Evolutionary conservation across 2,329 filamentous ascomycete species (phyloP).

Genomic region (Botryotinia narcissicola): DNA sequence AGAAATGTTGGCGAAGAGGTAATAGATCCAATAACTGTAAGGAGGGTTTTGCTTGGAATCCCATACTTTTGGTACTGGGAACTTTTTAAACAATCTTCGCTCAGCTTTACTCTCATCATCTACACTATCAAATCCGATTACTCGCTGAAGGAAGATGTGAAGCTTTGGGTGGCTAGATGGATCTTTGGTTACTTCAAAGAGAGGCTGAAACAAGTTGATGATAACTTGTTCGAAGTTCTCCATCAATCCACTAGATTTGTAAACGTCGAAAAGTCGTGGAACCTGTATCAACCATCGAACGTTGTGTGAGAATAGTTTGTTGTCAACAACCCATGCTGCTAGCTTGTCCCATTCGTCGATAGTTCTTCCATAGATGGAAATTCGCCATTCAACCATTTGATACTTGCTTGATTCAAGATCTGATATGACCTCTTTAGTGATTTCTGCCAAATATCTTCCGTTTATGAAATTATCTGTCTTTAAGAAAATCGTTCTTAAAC

Average conservation of each 20-base stretch:
- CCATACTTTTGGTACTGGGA: conserved; percentile 87
- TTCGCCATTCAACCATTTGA: conserved; percentile 99
- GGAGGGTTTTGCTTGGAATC: conserved; percentile 91
- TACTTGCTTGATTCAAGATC: conserved; percentile 99
- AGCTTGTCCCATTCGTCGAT: conserved; percentile 97
- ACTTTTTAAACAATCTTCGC: conserved; percentile 91
- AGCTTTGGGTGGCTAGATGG: conserved; percentile 86
- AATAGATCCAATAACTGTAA: conserved; percentile 99
- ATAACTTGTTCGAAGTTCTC: conserved; percentile 87
- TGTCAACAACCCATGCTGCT: conserved; percentile 94
- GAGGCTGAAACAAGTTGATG: conserved; percentile 84
- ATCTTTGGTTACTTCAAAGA: conserved; percentile 91
- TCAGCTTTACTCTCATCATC: conserved; percentile 98
- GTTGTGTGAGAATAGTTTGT: conserved; percentile 97
- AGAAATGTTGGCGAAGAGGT: conserved; percentile 89
- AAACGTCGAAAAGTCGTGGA: conserved; percentile 91
- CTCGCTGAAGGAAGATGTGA: conserved; percentile 89
- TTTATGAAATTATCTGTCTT: conserved; percentile 99
- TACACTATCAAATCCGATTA: conserved; percentile 96
- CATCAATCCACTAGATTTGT: conserved; percentile 86
- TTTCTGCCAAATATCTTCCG: conserved; percentile 92
- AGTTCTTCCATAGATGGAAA: conserved; percentile 91
- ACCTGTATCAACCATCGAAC: conserved; percentile 97
- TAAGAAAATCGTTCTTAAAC: conserved; percentile 93
- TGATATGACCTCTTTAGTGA: conserved; percentile 95